Evolutionary conservation across 1,284 basidiomycete genomes (phyloP).

Genomic region (Thecaphora thlaspeos): DNA sequence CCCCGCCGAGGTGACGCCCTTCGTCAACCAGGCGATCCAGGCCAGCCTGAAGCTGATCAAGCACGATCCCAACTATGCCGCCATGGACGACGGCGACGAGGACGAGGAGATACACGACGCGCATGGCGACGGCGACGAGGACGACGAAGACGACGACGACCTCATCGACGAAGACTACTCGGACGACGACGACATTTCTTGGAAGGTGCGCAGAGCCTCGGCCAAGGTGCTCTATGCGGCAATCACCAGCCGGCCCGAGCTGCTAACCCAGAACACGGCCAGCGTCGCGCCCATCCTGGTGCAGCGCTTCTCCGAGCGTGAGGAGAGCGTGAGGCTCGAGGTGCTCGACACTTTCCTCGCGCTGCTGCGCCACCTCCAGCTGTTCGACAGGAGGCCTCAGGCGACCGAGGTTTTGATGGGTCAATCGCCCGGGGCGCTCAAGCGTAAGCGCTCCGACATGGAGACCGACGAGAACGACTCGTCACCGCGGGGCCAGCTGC

Average conservation of each 20-base stretch:
- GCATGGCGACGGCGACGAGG: conserved; percentile 25
- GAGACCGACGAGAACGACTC: conserved; percentile 30
- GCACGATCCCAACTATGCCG: conserved; percentile 92
- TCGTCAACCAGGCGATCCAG: conserved; percentile 70
- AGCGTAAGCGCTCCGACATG: conserved; percentile 55
- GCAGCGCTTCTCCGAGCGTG: conserved; percentile 86
- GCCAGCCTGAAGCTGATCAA: conserved; percentile 76
- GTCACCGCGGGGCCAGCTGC: conserved; percentile 48
- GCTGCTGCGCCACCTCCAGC: conserved; percentile 74
- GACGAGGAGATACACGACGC: conserved; percentile 65
- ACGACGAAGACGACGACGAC: conserved; percentile 64
- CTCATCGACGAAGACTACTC: conserved; percentile 68
- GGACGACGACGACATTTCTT: conserved; percentile 98
- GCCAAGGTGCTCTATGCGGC: conserved; percentile 84
- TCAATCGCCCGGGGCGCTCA: conserved; percentile 49
- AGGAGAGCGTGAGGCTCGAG: conserved; percentile 92
- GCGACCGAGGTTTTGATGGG: conserved; percentile 67
- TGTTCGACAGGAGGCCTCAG: conserved; percentile 59
- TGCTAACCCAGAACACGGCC: conserved; percentile 75
- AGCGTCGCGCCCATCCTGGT: conserved; percentile 83
- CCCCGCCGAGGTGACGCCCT: conserved; percentile 75
- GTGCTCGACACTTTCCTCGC: conserved; percentile 81
- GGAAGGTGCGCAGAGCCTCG: conserved; percentile 91
- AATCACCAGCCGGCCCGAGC: conserved; percentile 82
- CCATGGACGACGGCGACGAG: conserved; percentile 74